Percentiles rank a stretch among this genome's conserved stretches.
phyloP scores from a whole-genome alignment of 306 rosid genomes.

The Acacia confusa region DNA sequence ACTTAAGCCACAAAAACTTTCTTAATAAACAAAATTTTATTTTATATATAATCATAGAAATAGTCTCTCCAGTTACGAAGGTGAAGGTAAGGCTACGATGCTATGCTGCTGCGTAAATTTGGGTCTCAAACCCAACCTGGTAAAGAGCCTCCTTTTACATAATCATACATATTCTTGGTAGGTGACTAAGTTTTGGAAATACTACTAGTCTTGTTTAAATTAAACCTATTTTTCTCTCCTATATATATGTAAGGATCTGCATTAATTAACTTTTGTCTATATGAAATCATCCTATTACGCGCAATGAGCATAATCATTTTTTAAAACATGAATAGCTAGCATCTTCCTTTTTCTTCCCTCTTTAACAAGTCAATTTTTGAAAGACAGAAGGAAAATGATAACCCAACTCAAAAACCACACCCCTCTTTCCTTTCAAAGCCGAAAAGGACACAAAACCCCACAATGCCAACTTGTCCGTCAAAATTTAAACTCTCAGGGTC shows the following conservation, averaged over 20 bases:
- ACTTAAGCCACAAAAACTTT: neutral
- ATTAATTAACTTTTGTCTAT: neutral
- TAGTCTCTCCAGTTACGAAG: too few species aligned
- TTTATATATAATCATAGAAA: neutral
- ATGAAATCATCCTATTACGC: neutral
- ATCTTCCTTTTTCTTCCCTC: constrained; percentile 29
- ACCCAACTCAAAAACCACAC: constrained; percentile 27
- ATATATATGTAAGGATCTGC: neutral
- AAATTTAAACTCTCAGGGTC: constrained; percentile 29
- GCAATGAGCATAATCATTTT: neutral
- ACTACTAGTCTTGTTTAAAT: neutral
- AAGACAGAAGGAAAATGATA: constrained; percentile 31
- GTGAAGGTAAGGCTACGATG: too few species aligned
- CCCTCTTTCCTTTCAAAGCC: constrained; percentile 21
- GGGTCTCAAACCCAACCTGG: too few species aligned
- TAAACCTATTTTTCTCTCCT: neutral
- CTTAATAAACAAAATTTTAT: too few species aligned
- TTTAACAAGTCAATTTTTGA: constrained; percentile 45
- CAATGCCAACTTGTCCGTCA: constrained; percentile 35
- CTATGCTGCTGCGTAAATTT: too few species aligned
- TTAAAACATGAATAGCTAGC: neutral
- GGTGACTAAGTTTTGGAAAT: neutral
- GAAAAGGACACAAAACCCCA: constrained; percentile 38
- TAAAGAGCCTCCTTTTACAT: too few species aligned
- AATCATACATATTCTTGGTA: neutral